Conservation (phyloP, 129 eudicot genomes). For the Saposhnikovia divaricata region DNA sequence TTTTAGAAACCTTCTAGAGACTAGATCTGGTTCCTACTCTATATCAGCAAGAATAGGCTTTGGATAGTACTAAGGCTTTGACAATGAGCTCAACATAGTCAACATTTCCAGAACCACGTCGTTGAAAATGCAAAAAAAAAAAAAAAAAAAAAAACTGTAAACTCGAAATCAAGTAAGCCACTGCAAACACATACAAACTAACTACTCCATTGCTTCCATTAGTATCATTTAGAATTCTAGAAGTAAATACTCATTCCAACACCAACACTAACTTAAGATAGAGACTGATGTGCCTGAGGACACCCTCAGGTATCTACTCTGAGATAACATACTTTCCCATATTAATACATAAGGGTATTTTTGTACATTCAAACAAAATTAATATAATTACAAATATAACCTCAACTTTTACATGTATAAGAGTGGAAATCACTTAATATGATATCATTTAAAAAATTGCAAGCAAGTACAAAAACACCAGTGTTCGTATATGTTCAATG, state of each 20-base stretch:
- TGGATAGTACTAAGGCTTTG: neutral
- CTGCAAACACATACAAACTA: neutral
- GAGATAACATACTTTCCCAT: too few species aligned
- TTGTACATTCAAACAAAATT: too few species aligned
- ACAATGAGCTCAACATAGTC: neutral
- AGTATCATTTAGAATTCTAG: neutral
- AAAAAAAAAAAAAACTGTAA: neutral
- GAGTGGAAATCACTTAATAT: neutral
- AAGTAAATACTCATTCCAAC: neutral
- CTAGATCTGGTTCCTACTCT: neutral
- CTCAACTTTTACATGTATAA: neutral
- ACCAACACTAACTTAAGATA: neutral
- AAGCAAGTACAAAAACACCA: neutral
- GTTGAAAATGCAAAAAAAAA: neutral
- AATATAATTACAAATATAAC: too few species aligned
- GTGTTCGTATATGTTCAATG: neutral
- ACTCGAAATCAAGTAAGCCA: neutral
- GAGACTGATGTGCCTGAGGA: too few species aligned
- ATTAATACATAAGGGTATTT: too few species aligned
- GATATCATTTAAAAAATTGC: neutral
- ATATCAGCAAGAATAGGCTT: neutral
- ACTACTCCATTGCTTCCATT: neutral
- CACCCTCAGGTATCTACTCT: too few species aligned
- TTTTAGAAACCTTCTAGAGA: neutral
- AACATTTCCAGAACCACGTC: neutral